Conservation (phyloP, 257 asterid genomes). For the Marsdenia floribunda region DNA sequence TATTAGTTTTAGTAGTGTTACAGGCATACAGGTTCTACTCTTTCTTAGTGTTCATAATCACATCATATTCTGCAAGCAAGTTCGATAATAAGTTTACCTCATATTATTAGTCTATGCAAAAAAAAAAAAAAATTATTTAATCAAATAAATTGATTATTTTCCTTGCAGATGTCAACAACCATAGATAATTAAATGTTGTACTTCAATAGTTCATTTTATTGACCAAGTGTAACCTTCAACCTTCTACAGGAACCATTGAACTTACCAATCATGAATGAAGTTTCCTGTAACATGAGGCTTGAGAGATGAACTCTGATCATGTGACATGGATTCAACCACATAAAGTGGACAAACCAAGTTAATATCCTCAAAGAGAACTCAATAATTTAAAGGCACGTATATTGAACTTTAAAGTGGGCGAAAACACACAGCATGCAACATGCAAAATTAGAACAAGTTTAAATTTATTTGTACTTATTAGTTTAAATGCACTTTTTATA, state of each 20-base stretch:
- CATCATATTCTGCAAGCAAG: not conserved
- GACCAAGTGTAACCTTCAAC: not conserved
- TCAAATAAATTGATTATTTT: not conserved
- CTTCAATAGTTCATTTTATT: not conserved
- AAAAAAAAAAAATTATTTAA: not conserved
- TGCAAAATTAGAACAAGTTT: too few relatives aligned
- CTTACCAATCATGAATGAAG: slow-evolving; percentile 87
- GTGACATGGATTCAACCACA: slow-evolving; percentile 61
- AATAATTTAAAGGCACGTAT: not conserved
- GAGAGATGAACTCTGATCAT: slow-evolving; percentile 64
- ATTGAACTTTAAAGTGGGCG: not conserved
- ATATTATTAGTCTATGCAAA: not conserved
- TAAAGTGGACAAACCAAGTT: slow-evolving; percentile 36
- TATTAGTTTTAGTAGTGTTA: too few relatives aligned
- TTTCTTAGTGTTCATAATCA: not conserved
- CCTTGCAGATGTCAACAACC: not conserved
- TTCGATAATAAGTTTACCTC: not conserved
- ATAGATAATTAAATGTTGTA: not conserved
- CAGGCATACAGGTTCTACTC: not conserved
- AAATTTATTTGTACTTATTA: too few relatives aligned
- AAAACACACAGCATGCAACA: too few relatives aligned
- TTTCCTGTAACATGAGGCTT: slow-evolving; percentile 78
- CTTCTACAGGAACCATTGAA: slow-evolving; percentile 7
- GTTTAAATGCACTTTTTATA: too few relatives aligned
- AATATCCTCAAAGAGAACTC: not conserved